Percentiles rank a stretch among this genome's conserved stretches.
Conservation (phyloP, 129 eudicot genomes). For the Scalesia atractyloides region DNA sequence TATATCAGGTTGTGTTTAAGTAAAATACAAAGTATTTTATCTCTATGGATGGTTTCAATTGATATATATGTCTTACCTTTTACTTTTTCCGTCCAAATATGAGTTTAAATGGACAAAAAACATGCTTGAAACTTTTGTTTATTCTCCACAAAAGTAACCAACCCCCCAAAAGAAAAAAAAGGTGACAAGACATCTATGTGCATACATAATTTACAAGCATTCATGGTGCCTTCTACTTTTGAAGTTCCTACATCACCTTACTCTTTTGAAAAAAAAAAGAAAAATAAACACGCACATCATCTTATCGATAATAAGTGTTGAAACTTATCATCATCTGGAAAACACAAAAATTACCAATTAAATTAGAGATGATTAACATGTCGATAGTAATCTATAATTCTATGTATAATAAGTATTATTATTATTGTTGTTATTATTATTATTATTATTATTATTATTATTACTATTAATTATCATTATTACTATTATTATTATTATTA, state of each 20-base stretch:
- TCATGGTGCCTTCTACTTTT: slow-evolving; percentile 11
- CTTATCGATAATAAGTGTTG: slow-evolving; percentile 5
- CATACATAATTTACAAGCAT: slow-evolving; percentile 9
- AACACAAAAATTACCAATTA: neutral
- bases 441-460: neutral
- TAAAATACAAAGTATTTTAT: too few species aligned
- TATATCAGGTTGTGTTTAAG: too few species aligned
- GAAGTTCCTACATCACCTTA: neutral
- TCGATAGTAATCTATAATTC: neutral
- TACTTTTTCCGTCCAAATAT: neutral
- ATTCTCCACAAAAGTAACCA: neutral
- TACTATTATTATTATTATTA: neutral
- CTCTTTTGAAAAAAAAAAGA: neutral
- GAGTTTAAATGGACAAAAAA: slow-evolving; percentile 6
- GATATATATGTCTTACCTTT: too few species aligned
- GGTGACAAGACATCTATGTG: slow-evolving; percentile 1
- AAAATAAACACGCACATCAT: neutral
- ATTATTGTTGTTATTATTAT: neutral
- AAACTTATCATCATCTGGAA: neutral
- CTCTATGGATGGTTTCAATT: too few species aligned
- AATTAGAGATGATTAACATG: neutral
- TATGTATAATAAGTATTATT: neutral
- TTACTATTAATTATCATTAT: too few species aligned
- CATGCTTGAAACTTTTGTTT: neutral
- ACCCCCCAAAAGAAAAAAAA: neutral